Evolutionary conservation across 352 stramenopile genomes (phyloP).

Genomic region (Globisporangium nagaii): DNA sequence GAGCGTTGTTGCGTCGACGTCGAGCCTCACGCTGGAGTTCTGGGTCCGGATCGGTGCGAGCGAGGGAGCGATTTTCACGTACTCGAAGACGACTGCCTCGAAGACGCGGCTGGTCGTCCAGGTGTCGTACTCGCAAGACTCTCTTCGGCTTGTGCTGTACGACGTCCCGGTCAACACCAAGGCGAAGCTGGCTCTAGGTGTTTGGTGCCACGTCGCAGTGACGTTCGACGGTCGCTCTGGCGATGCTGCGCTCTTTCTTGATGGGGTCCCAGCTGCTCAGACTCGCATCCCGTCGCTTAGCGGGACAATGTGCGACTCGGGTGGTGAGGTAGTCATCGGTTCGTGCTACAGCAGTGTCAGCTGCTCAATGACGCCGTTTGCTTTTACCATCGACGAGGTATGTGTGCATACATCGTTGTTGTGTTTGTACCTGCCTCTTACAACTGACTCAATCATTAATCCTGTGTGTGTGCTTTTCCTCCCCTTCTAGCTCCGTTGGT

Average conservation of each 20-base stretch:
- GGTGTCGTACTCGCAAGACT: background rate
- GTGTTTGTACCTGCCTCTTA: background rate
- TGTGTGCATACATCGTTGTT: background rate
- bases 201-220: conserved; percentile 5
- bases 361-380: conserved; percentile 32
- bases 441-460: background rate
- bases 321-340: conserved; percentile 25
- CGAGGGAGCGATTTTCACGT: conserved; percentile 24
- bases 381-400: conserved; percentile 49
- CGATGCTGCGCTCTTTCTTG: background rate
- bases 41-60: conserved; percentile 16
- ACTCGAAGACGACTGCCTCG: conserved; percentile 11
- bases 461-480: background rate
- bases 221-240: background rate
- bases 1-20: background rate
- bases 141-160: background rate
- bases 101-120: conserved; percentile 9
- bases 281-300: conserved; percentile 1
- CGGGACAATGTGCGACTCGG: conserved; percentile 1
- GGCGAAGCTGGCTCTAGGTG: background rate
- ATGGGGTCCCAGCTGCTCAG: background rate
- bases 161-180: conserved; percentile 2
- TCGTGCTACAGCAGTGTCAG: conserved; percentile 27
- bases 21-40: conserved; percentile 18
- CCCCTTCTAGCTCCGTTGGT: background rate